Percentiles rank a stretch among this genome's conserved stretches.
Evolutionary conservation across 139 green algal species (phyloP).

Genomic region (Ostreobium quekettii): DNA sequence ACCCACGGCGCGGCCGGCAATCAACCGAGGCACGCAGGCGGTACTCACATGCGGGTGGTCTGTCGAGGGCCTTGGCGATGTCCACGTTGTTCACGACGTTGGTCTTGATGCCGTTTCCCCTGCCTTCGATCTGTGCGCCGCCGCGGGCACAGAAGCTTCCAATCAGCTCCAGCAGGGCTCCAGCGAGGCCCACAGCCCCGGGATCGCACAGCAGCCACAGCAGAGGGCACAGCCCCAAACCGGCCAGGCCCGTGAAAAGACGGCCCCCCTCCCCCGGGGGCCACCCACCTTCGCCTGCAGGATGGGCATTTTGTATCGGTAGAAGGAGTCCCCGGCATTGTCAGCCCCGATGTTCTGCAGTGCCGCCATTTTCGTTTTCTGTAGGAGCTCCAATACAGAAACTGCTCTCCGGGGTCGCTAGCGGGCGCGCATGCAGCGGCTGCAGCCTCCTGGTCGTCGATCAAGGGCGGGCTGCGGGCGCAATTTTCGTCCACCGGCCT

Average conservation of each 20-base stretch:
- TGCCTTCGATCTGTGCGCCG: constrained; percentile 95
- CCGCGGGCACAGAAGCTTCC: no score
- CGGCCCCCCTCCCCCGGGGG: no score
- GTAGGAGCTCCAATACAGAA: no score
- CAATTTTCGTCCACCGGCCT: no score
- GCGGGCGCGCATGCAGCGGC: no score
- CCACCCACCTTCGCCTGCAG: constrained; percentile 71
- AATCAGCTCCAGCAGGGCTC: constrained; percentile 3
- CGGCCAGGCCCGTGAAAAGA: not conserved
- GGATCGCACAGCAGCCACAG: not conserved
- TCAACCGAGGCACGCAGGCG: no score
- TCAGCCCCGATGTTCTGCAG: constrained; percentile 85
- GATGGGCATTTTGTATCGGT: constrained; percentile 97
- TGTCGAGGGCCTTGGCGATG: constrained; percentile 91
- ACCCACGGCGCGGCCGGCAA: no score
- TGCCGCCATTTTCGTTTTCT: no score
- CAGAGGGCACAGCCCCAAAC: not conserved
- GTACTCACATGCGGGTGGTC: constrained; percentile 78
- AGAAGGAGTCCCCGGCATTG: constrained; percentile 80
- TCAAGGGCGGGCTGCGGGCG: no score
- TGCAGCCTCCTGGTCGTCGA: no score
- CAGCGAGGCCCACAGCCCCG: not conserved
- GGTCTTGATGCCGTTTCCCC: constrained; percentile 98
- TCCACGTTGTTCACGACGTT: constrained; percentile 99
- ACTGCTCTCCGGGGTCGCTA: no score